Percentiles rank a stretch among this genome's conserved stretches.
These are phyloP conservation scores for Tuber brumale DNA, from an alignment of 495 filamentous ascomycete genomes.

Conservation along the genomic window DNA sequence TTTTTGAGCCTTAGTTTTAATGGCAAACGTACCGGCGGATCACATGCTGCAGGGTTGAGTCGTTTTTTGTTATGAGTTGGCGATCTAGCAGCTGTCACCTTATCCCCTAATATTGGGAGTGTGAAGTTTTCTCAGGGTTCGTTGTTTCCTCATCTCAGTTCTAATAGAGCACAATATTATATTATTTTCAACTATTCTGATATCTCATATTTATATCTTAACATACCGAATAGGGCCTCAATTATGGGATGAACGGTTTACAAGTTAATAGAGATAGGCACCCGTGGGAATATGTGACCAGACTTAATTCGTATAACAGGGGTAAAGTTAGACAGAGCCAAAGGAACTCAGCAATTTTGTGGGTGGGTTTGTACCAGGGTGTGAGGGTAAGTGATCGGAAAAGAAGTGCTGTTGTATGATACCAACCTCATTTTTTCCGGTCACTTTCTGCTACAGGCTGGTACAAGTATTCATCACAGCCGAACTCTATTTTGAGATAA, in stretches of 20 bases:
- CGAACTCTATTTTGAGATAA: no score
- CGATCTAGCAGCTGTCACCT: not conserved
- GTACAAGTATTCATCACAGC: no score
- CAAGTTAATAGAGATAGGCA: not conserved
- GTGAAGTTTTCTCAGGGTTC: not conserved
- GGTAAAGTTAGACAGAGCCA: not conserved
- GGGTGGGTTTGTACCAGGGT: not conserved
- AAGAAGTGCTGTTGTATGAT: no score
- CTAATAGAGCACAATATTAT: not conserved
- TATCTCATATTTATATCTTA: not conserved
- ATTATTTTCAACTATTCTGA: not conserved
- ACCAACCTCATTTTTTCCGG: no score
- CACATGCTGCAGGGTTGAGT: not conserved
- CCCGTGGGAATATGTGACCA: not conserved
- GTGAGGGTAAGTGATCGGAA: no score
- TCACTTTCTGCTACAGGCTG: no score
- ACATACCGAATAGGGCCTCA: not conserved
- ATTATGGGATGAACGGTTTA: not conserved
- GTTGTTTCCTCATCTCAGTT: not conserved
- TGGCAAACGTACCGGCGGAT: not conserved
- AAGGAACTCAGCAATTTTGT: not conserved
- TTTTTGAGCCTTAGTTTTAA: not conserved
- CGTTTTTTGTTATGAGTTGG: not conserved
- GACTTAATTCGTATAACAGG: not conserved
- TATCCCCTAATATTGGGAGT: not conserved